Evolutionary conservation across 495 filamentous ascomycete species (phyloP).

Genomic region (Sabuloglossum arenarium): DNA sequence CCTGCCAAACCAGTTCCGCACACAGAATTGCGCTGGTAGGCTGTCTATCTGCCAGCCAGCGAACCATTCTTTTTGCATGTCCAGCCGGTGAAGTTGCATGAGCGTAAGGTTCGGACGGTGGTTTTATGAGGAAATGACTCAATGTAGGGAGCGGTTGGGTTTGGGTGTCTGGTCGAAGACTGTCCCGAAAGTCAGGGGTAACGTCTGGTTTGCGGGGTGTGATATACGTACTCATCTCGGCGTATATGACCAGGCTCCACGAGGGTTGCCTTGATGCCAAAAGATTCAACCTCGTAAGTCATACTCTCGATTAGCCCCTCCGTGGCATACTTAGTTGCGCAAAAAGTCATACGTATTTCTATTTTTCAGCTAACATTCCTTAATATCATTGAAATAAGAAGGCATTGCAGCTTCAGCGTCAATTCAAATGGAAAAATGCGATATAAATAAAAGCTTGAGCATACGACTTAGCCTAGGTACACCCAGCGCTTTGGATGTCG

Average conservation of each 20-base stretch:
- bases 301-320: constrained; percentile 90
- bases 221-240: constrained; percentile 38
- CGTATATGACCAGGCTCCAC: constrained; percentile 81
- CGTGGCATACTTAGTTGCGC: constrained; percentile 89
- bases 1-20: constrained; percentile 87
- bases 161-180: constrained; percentile 10
- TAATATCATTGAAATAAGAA: neutral
- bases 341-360: constrained; percentile 34
- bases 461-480: constrained; percentile 64
- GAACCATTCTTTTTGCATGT: constrained; percentile 83
- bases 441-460: neutral
- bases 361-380: neutral
- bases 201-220: constrained; percentile 20
- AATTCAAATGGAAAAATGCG: neutral
- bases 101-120: constrained; percentile 61
- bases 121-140: constrained; percentile 82
- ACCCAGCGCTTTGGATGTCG: constrained; percentile 69
- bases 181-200: constrained; percentile 1
- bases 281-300: constrained; percentile 81
- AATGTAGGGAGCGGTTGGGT: constrained; percentile 47
- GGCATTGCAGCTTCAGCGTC: neutral
- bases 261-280: constrained; percentile 79
- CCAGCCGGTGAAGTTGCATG: constrained; percentile 56
- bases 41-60: constrained; percentile 83
- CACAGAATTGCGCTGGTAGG: constrained; percentile 84